Base-by-base conservation (phyloP, 2,329 filamentous ascomycete genomes). In the Exophiala phaeomuriformis region DNA sequence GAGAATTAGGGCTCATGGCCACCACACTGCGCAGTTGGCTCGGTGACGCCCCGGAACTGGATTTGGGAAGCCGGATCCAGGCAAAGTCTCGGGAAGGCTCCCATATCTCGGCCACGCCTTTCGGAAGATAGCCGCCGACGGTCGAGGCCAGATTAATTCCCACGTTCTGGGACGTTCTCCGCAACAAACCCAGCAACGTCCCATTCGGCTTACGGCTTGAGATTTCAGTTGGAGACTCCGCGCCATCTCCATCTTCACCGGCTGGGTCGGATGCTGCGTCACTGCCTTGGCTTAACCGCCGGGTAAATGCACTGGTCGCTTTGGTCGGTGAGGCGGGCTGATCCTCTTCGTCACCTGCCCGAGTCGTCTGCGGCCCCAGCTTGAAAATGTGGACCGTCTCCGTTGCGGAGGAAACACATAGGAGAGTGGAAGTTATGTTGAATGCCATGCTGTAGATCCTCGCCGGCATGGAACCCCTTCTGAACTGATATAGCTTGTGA, bases 381-480 rank as follows among this genome's bases (percentile, higher is more conserved):
- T 90, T 88, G 75, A 98, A 98, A 48, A 98, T 90, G 68, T 98
- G 93, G 6, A 98, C 85, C 0, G 93, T 98, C 65, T 98, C 93
- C 0, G 90, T 95, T 1, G 90, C 90, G 2, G 91, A 97, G 3
- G 93, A 97, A 39, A 98, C 90, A 65, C 90, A 96, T 35, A 98
- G 80, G 7, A 98, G 77, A 1, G 90, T 95, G 2, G 90, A 95
- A 55, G 87, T 90, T 47, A 90, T 84, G 69, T 98, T 98, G 73
- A 98, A 98, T 1, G 90, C 95, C 90, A 98, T 96, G 80, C 90
- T 95, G 73, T 90, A 96, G 63, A 98, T 98, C 39, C 88, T 86
- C 1, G 90, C 90, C 0, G 93, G 93, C 70, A 96, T 96, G 2
- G 91, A 96, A 41, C 93, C 93, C 60, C 93, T 83, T 55, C 93